phyloP scores from a whole-genome alignment of 257 asterid genomes.

The Verbascum thapsus region DNA sequence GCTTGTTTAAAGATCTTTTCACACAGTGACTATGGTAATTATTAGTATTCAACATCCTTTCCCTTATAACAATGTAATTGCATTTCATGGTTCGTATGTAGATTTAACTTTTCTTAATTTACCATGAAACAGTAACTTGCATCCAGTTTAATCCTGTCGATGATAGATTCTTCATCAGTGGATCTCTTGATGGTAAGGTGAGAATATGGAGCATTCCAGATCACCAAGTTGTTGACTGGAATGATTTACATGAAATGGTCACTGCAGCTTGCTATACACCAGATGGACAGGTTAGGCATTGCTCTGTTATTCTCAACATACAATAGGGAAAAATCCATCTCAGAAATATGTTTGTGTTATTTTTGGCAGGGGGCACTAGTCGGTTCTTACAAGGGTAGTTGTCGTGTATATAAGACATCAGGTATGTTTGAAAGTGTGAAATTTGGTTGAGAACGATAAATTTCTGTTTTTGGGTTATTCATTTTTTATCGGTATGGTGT shows the following conservation, averaged over 20 bases:
- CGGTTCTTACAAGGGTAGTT: conserved; percentile 98
- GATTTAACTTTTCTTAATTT: conserved; percentile 39
- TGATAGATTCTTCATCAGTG: conserved; percentile 96
- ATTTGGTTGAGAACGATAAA: conserved; percentile 19
- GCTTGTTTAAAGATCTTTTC: conserved; percentile 86
- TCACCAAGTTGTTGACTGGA: conserved; percentile 95
- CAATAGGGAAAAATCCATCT: conserved; percentile 2
- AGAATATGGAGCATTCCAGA: conserved; percentile 99
- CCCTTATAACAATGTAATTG: background rate
- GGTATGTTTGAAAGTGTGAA: conserved; percentile 43
- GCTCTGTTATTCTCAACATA: conserved; percentile 28
- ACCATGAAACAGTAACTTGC: conserved; percentile 78
- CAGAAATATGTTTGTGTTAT: conserved; percentile 31
- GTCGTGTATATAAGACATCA: conserved; percentile 75
- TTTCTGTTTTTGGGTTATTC: conserved; percentile 21
- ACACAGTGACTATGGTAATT: conserved; percentile 94
- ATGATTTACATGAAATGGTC: conserved; percentile 97
- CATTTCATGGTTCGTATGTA: conserved; percentile 24
- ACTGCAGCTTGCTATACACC: conserved; percentile 99
- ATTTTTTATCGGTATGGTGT: conserved; percentile 23
- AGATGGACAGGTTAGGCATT: conserved; percentile 87
- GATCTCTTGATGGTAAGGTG: conserved; percentile 96
- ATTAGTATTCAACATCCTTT: conserved; percentile 5
- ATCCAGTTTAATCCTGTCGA: conserved; percentile 98
- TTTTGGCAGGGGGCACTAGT: conserved; percentile 83